These are phyloP conservation scores for Cercospora janseana DNA, from an alignment of 2,329 filamentous ascomycete genomes.

Conservation along the genomic window DNA sequence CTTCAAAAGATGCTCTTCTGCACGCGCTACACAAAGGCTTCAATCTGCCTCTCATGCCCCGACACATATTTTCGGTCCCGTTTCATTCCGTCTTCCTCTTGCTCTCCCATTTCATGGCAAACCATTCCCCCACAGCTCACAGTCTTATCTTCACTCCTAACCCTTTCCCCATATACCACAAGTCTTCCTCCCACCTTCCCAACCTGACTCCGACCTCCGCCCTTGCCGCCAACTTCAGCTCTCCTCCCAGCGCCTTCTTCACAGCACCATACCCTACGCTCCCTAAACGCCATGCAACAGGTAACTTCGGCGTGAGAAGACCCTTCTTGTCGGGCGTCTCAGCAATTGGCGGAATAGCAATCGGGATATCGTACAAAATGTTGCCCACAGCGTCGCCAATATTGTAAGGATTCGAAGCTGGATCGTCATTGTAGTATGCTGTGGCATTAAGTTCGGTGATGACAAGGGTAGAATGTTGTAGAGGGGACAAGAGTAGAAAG, in stretches of 20 bases:
- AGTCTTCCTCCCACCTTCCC: conserved; percentile 65
- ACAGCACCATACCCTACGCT: conserved; percentile 82
- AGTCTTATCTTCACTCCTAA: conserved; percentile 51
- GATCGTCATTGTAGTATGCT: conserved; percentile 68
- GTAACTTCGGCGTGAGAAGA: conserved; percentile 70
- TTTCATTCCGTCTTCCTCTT: background rate
- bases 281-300: conserved; percentile 75
- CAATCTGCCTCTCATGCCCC: background rate
- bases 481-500: conserved; percentile 78
- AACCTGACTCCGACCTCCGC: conserved; percentile 74
- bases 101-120: too few relatives aligned
- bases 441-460: conserved; percentile 80
- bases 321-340: conserved; percentile 48
- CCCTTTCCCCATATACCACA: conserved; percentile 55
- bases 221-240: conserved; percentile 71
- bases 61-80: background rate
- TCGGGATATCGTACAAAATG: conserved; percentile 72
- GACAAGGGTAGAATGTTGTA: conserved; percentile 69
- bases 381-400: conserved; percentile 56
- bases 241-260: conserved; percentile 74
- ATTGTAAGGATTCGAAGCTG: background rate
- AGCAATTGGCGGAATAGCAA: conserved; percentile 65
- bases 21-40: too few relatives aligned
- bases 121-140: conserved; percentile 28
- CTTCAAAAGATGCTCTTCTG: too few relatives aligned